Base-by-base conservation (phyloP, 106 monocot species). In the Ottelia alismoides region DNA sequence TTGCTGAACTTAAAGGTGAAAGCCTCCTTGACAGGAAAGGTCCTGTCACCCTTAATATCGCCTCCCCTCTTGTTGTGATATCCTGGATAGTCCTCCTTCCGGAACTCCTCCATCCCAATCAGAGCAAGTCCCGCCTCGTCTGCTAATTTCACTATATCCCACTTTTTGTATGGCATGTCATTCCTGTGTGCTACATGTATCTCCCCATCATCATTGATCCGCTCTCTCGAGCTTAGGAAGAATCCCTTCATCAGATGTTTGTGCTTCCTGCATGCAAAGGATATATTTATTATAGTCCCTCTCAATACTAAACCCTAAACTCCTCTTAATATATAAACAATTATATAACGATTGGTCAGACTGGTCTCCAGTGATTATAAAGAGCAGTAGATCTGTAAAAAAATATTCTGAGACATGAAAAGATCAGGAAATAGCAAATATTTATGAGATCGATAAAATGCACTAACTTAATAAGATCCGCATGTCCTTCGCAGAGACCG, bases 31-130 rank as follows among this genome's bases (percentile, higher is more conserved):
- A 69, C 10, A 17, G 61, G 60, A 26, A 61, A 69, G 7, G 45
- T 69, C 47, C 61, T 60, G 45, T 61, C 61, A 48, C 48, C 40
- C 19, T 62, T 55, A 27, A 70, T 48, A 1, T 31, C 55, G 21
- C 30, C 48, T n/a, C 70, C 54, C 20, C 70, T 55, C 55, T 62
- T 70, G 49, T 62, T 61, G 22, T 70, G 62, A 3, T 70, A 70
- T 5, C 62, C 52, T 16, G 55, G 62, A 20, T 55, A 70, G 27
- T 67, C 57, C 1, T 1, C 18, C 23, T 62, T 62, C 24, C 14
- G 0, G 28, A 62, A 70, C 29, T 47, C 48, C 17, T 22, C 30
- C 61, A 47, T 53, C 24, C 55, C 55, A 17, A 30, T 62, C 53
- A 70, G 11, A 24, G 47, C 3, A 23, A 70, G 27, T 10, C 62